Conservation (phyloP, 352 stramenopile genomes). For the Phytopythium aichiense region DNA sequence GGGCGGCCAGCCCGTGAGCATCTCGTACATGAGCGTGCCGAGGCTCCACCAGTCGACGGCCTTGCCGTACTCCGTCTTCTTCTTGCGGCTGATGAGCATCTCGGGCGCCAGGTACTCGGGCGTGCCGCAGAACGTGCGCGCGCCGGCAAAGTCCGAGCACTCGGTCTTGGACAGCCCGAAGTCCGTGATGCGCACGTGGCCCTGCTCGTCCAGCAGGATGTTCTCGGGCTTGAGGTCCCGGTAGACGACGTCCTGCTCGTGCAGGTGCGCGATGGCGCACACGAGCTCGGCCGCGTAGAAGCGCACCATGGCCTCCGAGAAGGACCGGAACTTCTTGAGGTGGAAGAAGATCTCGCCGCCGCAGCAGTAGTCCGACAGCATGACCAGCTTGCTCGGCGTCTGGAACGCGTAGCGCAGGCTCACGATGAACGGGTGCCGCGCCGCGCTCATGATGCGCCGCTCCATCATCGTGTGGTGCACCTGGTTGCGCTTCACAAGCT, state of each 20-base stretch:
- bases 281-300: slow-evolving; percentile 95
- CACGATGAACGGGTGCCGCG: slow-evolving; percentile 97
- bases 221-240: slow-evolving; percentile 94
- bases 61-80: slow-evolving; percentile 89
- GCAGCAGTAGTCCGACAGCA: slow-evolving; percentile 89
- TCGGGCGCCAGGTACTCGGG: slow-evolving; percentile 87
- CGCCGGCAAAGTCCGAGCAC: slow-evolving; percentile 69
- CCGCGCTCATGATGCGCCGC: slow-evolving; percentile 85
- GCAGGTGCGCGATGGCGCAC: slow-evolving; percentile 82
- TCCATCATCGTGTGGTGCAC: slow-evolving; percentile 89
- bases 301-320: slow-evolving; percentile 85
- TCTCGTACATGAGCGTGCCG: slow-evolving; percentile 93
- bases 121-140: slow-evolving; percentile 87
- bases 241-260: slow-evolving; percentile 91
- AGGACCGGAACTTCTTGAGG: slow-evolving; percentile 88
- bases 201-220: slow-evolving; percentile 90
- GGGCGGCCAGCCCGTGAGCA: slow-evolving; percentile 92
- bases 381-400: slow-evolving; percentile 88
- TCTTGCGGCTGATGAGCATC: slow-evolving; percentile 88
- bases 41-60: slow-evolving; percentile 94
- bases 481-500: slow-evolving; percentile 87
- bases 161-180: slow-evolving; percentile 92
- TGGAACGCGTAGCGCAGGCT: slow-evolving; percentile 92
- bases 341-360: slow-evolving; percentile 92
- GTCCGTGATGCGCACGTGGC: slow-evolving; percentile 91